Evolutionary conservation across 495 filamentous ascomycete genomes (phyloP).

Genomic region (Podospora comata): DNA sequence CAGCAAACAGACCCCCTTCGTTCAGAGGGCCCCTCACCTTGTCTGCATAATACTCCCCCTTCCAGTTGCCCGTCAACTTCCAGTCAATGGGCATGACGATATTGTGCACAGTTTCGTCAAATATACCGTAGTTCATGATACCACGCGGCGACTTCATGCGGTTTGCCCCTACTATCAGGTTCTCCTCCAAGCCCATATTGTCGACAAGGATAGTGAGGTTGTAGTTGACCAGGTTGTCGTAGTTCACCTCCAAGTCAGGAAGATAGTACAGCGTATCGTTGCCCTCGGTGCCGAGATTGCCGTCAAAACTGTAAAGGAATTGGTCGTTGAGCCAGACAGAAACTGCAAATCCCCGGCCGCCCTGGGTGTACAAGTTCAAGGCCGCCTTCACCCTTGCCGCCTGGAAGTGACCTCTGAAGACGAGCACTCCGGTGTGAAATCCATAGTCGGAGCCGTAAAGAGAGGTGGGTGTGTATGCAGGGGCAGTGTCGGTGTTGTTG

Average conservation of each 20-base stretch:
- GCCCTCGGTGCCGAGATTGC: conserved; percentile 43
- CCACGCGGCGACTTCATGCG: conserved; percentile 69
- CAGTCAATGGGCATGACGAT: conserved; percentile 50
- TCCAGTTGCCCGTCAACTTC: conserved; percentile 78
- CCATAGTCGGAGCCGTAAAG: conserved; percentile 73
- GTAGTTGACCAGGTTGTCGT: conserved; percentile 47
- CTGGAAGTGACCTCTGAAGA: conserved; percentile 71
- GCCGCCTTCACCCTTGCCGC: conserved; percentile 59
- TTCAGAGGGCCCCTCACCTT: conserved; percentile 68
- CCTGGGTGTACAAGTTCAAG: conserved; percentile 57
- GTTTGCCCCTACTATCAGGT: conserved; percentile 58
- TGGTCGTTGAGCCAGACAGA: conserved; percentile 56
- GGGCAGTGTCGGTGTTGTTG: conserved; percentile 51
- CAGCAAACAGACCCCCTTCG: conserved; percentile 68
- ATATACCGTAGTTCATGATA: conserved; percentile 55
- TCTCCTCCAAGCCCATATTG: conserved; percentile 67
- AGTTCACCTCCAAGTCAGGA: conserved; percentile 43
- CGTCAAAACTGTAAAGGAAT: conserved; percentile 46
- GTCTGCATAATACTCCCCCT: conserved; percentile 68
- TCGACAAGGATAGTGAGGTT: conserved; percentile 70
- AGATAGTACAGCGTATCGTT: conserved; percentile 51
- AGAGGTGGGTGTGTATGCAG: conserved; percentile 58
- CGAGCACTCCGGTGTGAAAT: conserved; percentile 62
- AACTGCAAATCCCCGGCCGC: conserved; percentile 59
- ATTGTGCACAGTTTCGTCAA: neutral